A percentile compares a stretch with the other conserved stretches of the same genome.
Conservation (phyloP, 2,329 filamentous ascomycete genomes). For the Nemania diffusa region DNA sequence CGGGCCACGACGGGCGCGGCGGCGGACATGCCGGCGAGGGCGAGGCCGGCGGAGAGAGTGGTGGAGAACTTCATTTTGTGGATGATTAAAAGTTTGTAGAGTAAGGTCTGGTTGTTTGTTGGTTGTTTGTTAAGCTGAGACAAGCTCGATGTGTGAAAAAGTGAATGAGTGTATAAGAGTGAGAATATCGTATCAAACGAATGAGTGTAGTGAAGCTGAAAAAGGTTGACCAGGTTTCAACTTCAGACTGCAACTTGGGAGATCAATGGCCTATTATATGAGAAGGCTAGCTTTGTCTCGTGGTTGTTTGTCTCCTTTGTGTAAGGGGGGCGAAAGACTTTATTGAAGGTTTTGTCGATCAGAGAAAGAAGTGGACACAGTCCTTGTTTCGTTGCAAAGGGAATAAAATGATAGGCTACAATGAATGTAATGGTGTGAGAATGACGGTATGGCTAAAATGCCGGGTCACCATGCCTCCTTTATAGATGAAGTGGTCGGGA, state of each 20-base stretch:
- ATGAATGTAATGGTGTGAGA: not conserved
- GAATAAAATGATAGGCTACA: slow-evolving; percentile 1
- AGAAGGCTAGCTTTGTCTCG: slow-evolving; percentile 6
- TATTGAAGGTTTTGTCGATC: slow-evolving; percentile 4
- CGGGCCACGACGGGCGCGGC: slow-evolving; percentile 19
- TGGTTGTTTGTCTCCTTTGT: slow-evolving; percentile 6
- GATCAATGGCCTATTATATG: not conserved
- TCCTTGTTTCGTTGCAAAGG: slow-evolving; percentile 13
- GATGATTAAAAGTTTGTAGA: too few species aligned
- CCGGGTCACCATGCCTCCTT: not conserved
- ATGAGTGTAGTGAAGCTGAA: slow-evolving; percentile 4
- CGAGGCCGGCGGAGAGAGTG: slow-evolving; percentile 39
- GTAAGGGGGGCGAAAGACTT: slow-evolving; percentile 5
- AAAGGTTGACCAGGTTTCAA: too few species aligned
- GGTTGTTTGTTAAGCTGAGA: slow-evolving; percentile 21
- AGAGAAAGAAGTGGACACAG: slow-evolving; percentile 25
- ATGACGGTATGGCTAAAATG: not conserved
- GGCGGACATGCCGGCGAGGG: slow-evolving; percentile 44
- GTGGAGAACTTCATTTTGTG: slow-evolving; percentile 47
- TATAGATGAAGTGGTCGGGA: not conserved
- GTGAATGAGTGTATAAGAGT: slow-evolving; percentile 1
- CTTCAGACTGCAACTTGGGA: too few species aligned
- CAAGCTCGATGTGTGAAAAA: slow-evolving; percentile 38
- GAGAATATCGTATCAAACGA: slow-evolving; percentile 35
- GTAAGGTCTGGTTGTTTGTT: too few species aligned